Base-by-base conservation (phyloP, 2,329 filamentous ascomycete species). In the Alternaria conjuncta region DNA sequence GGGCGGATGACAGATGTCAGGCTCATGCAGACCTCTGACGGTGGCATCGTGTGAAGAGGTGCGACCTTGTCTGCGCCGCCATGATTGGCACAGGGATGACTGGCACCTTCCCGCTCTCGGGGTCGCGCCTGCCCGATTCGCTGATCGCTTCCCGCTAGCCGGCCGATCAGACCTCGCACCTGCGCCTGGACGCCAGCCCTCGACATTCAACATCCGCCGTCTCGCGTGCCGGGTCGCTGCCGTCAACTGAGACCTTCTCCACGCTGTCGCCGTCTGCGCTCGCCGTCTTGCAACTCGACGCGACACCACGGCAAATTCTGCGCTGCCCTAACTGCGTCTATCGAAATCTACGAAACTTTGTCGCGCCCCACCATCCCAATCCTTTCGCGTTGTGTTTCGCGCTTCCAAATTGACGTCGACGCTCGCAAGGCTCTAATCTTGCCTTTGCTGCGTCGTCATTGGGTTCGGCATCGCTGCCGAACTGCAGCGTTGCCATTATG, bases 71-170 rank as follows among this genome's bases (percentile, higher is more conserved):
- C 49, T 54, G 55, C 43, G 55, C 55, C 53, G 45, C 59, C 51
- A 55, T 75, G 75, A 78, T 78, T 73, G 70, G 71, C 75, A 62
- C 72, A 74, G 72, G 76, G 75, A 67, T 76, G 36, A 18, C 30
- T 50, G n/a, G 63, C 67, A 46, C 71, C 66, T 71, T 65, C 30
- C 71, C 66, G 47, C 57, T 68, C 66, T 47, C 47, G 63, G 68
- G 61, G 57, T 66, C 60, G 70, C 61, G 67, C 67, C 68, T 68
- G 64, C 63, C 69, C 68, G 59, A 28, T 63, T 46, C 55, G 63
- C 59, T 64, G 58, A 70, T 71, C 64, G 46, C 63, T 59, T 69
- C 69, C 73, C 67, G 67, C 71, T 69, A 72, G 70, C 75, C 75
- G 75, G 75, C 68, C 70, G 74, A 77, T 77, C 75, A 73, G 67